Evolutionary conservation across 768 basidiomycete genomes (phyloP).

Genomic region (Lactifluus subvellereus): DNA sequence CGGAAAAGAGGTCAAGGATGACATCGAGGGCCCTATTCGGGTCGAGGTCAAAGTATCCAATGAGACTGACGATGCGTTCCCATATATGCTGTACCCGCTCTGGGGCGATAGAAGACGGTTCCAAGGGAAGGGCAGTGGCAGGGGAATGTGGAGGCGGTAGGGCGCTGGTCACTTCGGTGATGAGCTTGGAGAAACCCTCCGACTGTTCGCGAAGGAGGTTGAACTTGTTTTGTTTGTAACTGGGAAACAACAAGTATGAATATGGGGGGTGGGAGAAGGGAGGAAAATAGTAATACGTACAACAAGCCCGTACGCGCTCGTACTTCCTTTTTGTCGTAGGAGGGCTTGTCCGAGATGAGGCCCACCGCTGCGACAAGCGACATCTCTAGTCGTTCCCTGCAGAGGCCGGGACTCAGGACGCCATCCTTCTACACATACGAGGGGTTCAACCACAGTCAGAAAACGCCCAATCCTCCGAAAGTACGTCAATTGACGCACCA

Average conservation of each 20-base stretch:
- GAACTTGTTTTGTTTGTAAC: slow-evolving; percentile 98
- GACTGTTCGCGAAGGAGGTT: slow-evolving; percentile 96
- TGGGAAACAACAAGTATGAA: slow-evolving; percentile 30
- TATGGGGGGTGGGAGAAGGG: slow-evolving; percentile 1
- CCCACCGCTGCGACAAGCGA: slow-evolving; percentile 55
- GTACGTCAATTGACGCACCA: slow-evolving; percentile 4
- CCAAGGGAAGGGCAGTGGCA: slow-evolving; percentile 58
- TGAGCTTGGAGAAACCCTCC: slow-evolving; percentile 93
- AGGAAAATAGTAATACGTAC: slow-evolving; percentile 41
- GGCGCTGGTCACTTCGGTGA: slow-evolving; percentile 72
- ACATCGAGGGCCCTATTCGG: slow-evolving; percentile 92
- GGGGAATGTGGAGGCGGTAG: slow-evolving; percentile 71
- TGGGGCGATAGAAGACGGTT: slow-evolving; percentile 51
- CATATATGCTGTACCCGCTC: slow-evolving; percentile 64
- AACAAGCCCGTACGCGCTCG: slow-evolving; percentile 75
- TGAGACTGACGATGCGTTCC: slow-evolving; percentile 82
- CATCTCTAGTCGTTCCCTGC: slow-evolving; percentile 71
- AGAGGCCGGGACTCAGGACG: slow-evolving; percentile 53
- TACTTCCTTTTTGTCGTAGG: slow-evolving; percentile 75
- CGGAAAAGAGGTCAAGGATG: slow-evolving; percentile 84
- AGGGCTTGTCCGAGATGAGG: slow-evolving; percentile 59
- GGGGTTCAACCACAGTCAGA: not conserved
- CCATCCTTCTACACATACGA: slow-evolving; percentile 43
- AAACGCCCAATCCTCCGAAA: slow-evolving; percentile 41
- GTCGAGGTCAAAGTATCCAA: slow-evolving; percentile 95